Evolutionary conservation across 176 grass and related monocot species (phyloP), one percentile per base, ranked within the genome.

Genomic region (Cocos nucifera): DNA sequence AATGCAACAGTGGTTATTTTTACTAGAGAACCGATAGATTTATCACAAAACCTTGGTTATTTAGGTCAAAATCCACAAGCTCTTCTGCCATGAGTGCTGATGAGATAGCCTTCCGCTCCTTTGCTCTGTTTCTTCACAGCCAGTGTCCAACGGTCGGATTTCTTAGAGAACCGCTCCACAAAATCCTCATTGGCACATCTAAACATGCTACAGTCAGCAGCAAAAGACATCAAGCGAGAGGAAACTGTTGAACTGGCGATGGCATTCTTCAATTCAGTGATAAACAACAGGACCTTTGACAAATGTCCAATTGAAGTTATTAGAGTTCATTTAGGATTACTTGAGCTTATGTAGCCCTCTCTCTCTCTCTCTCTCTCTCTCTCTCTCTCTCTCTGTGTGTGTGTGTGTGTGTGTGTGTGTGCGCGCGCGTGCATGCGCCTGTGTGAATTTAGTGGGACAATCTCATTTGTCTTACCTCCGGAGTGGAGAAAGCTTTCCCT

Each of bases 1-100:
- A 22, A 22, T 22, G 22, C 22, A 22, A 22, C 22, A 22, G 22
- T 1, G 22, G 22, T 22, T 22, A 22, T 22, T 2, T 22, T 22
- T 22, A 22, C 22, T 22, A 22, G 22, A 22, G 22, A 22, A 22
- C 22, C 1, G 22, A 22, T 0, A 22, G 22, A 2, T 22, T 27
- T 27, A 27, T 27, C 26, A 27, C 26, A 27, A 27, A 27, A 27
- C 26, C 26, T 27, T 27, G 16, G 15, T 26, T 5, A 16, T 27
- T 17, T 35, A 9, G 30, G 91, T 86, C 30, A 90, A 63, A n/a
- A 96, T 75, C 91, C 91, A 96, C 74, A 96, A 96, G 78, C 90
- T 82, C 86, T 96, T 96, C 73, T 90, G 91, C 86, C 91, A 85
- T 79, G 73, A 18, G 80, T 90, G 76, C 91, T 90, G 71, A 96